Evolutionary conservation across 1,139 yeast species (phyloP).

Genomic region (Diutina rugosa): DNA sequence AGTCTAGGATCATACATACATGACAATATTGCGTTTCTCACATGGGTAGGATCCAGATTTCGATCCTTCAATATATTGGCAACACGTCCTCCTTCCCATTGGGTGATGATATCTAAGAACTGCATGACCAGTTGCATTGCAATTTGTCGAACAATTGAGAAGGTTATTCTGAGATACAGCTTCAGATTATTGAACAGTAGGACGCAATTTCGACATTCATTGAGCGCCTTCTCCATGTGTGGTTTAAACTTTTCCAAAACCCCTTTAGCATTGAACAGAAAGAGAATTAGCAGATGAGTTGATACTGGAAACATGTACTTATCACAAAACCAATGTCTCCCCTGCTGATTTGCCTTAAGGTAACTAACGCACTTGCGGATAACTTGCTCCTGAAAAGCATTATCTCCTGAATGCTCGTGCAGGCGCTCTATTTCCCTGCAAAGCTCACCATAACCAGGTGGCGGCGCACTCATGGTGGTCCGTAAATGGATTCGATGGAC

Average conservation of each 20-base stretch:
- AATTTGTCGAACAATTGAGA: constrained; percentile 37
- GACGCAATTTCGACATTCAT: constrained; percentile 39
- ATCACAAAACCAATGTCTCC: constrained; percentile 1
- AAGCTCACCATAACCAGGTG: constrained; percentile 2
- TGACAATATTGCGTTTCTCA: background rate
- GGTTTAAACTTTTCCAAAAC: constrained; percentile 23
- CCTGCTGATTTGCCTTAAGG: background rate
- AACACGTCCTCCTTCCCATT: constrained; percentile 33
- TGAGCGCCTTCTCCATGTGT: constrained; percentile 23
- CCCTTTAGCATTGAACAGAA: constrained; percentile 39
- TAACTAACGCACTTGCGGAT: constrained; percentile 1
- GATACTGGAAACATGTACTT: constrained; percentile 20
- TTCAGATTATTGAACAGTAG: constrained; percentile 38
- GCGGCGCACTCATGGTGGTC: constrained; percentile 2
- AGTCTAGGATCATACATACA: constrained; percentile 1
- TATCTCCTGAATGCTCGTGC: background rate
- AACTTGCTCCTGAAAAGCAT: constrained; percentile 2
- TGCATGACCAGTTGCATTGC: constrained; percentile 33
- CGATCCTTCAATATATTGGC: constrained; percentile 6
- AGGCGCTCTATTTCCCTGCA: constrained; percentile 1
- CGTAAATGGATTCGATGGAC: background rate
- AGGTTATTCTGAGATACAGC: constrained; percentile 35
- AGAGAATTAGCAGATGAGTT: constrained; percentile 41
- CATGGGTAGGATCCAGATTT: constrained; percentile 6
- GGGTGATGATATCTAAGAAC: constrained; percentile 35